Base-by-base conservation (phyloP, 495 filamentous ascomycete genomes). In the Aspergillus sclerotiicarbonarius region DNA sequence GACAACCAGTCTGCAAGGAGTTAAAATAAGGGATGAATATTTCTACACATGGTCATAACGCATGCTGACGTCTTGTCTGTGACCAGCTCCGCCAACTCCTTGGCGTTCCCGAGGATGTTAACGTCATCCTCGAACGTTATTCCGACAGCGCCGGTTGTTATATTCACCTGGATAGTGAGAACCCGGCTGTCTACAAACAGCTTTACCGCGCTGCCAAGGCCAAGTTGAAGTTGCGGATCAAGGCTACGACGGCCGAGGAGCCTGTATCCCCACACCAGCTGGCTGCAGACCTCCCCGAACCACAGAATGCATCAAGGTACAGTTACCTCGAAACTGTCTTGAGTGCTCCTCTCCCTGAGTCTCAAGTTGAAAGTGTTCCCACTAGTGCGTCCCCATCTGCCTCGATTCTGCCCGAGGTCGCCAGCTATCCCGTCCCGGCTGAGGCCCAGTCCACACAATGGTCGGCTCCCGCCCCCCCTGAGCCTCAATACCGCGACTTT, bases 161-260 rank as follows among this genome's bases (percentile, higher is more conserved):
- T 73, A 80, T 97, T 60, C 79, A 78, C 8, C 85, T 99, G 43
- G 89, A 98, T 72, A 78, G 83, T 49, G 76, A 79, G 67, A 96
- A 97, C 62, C 71, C 80, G 1, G 79, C 87, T 21, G 89, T 96
- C 53, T 98, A 96, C 83, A 99, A 97, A 77, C 92, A 96, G 72
- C 86, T 99, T 39, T 91, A 91, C 70, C 90, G 94, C 62, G 94
- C 94, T 67, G 94, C 95, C 59, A 99, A 97, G 76, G 94, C 94
- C 16, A 99, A 99, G 82, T 85, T 92, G 55, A 99, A 97, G 87
- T 86, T 99, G 58, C 90, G 92, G 67, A 84, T 99, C 50, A 88
- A 86, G 61, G 90, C 88, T 48, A 92, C 84, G 16, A 69, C 64
- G 13, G 61, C 63, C 35, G 61, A 66, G 15, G 43, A 62, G 53